These are phyloP conservation scores for Fusarium napiforme DNA, from an alignment of 2,329 filamentous ascomycete species.

Conservation along the genomic window DNA sequence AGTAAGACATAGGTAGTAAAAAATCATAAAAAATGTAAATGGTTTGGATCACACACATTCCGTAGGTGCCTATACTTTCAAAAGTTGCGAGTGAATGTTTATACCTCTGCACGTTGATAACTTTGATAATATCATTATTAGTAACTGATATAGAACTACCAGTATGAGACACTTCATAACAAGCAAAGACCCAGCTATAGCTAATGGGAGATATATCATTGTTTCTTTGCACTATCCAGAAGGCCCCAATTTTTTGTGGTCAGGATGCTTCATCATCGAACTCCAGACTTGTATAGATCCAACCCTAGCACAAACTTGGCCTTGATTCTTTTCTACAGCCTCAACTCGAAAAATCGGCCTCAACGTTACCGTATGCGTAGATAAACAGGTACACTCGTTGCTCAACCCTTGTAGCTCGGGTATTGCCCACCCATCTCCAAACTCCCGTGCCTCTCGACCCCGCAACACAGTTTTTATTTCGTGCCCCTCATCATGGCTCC, in stretches of 20 bases:
- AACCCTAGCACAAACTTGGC: slow-evolving; percentile 4
- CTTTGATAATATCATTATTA: background rate
- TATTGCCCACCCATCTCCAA: slow-evolving; percentile 3
- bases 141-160: background rate
- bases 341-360: slow-evolving; percentile 12
- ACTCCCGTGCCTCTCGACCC: slow-evolving; percentile 31
- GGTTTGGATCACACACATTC: background rate
- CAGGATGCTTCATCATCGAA: background rate
- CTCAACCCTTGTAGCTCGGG: slow-evolving; percentile 15
- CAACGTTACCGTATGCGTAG: background rate
- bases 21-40: background rate
- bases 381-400: slow-evolving; percentile 5
- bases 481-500: slow-evolving; percentile 40
- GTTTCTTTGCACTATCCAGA: background rate
- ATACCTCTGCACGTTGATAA: background rate
- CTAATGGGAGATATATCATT: background rate
- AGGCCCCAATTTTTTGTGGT: background rate
- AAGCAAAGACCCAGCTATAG: background rate
- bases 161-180: too few relatives aligned
- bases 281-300: background rate
- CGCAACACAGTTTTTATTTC: slow-evolving; percentile 20
- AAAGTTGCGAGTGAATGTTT: background rate
- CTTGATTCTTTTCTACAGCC: background rate
- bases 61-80: background rate
- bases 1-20: background rate